Base-by-base conservation (phyloP, 2,329 filamentous ascomycete species). In the Diaporthe sp. region DNA sequence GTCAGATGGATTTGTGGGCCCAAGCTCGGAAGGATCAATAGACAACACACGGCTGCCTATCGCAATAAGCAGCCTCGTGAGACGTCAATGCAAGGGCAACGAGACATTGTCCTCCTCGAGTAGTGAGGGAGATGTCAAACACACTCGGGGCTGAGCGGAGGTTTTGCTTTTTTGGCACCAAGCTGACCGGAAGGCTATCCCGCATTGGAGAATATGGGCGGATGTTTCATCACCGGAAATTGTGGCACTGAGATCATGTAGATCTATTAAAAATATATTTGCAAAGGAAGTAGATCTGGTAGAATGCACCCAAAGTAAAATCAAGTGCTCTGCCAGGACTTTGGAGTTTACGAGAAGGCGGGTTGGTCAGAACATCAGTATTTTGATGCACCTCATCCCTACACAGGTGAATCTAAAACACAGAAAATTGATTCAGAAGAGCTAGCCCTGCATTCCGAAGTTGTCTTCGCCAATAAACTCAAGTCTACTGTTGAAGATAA, bases 1-100 rank as follows among this genome's bases (percentile, higher is more conserved):
- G 63, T 66, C 44, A 51, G 63, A 66, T 10, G 44, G 30, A 66
- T 37, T 51, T 51, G 44, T 51, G 61, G 61, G 44, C 13, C 30
- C 12, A 27, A 17, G 17, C 13, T 19, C 30, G 30, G 44, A 51
- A 66, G 42, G 61, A 66, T 50, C 39, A 50, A n/a, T 17, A 51
- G 27, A 22, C 61, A 32, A 3, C 42, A 66, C 30, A 15, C 19
- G 6, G 61, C 8, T 66, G 44, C 30, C 30, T 37, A 66, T 63
- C 37, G 44, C 58, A 44, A 44, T 12, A 12, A 7, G 13, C 58
- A 61, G 58, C 37, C 15, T 30, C 19, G 6, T 8, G 15, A 44
- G 15, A 22, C 17, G 4, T 44, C 17, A 63, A 37, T 17, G 2
- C 2, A 59, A 25, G 22, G 0, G 39, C 10, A 12, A 44, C 17